A percentile compares a stretch with the other conserved stretches of the same genome.
These are phyloP conservation scores for Boletellus emodensis DNA, from an alignment of 768 basidiomycete genomes.

Conservation along the genomic window DNA sequence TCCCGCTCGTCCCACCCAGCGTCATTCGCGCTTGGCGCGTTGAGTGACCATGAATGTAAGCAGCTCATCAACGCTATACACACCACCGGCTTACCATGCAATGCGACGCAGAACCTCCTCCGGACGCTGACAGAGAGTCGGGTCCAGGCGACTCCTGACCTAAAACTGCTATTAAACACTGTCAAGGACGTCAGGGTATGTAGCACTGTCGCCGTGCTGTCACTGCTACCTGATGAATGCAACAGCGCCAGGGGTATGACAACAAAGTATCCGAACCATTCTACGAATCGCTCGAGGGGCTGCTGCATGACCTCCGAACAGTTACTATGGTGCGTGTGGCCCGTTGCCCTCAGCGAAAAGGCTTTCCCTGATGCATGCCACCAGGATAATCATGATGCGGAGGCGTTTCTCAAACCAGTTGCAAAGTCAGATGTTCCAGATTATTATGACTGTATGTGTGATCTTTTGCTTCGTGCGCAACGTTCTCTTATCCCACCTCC, in stretches of 20 bases:
- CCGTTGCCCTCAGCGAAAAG: slow-evolving; percentile 19
- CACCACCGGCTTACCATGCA: slow-evolving; percentile 1
- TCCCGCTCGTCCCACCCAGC: slow-evolving; percentile 32
- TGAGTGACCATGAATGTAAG: slow-evolving; percentile 25
- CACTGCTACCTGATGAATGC: slow-evolving; percentile 17
- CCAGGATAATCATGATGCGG: slow-evolving; percentile 84
- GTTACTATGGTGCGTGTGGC: slow-evolving; percentile 54
- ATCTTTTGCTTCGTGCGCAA: neutral
- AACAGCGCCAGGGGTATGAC: slow-evolving; percentile 50
- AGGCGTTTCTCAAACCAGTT: slow-evolving; percentile 92
- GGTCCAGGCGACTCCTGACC: slow-evolving; percentile 62
- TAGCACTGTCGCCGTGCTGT: slow-evolving; percentile 22
- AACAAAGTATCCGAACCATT: slow-evolving; percentile 80
- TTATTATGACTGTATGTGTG: slow-evolving; percentile 74
- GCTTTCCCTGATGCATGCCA: slow-evolving; percentile 24
- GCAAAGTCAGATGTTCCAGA: slow-evolving; percentile 87
- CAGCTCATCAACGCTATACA: neutral
- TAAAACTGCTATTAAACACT: slow-evolving; percentile 75
- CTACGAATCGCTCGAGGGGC: slow-evolving; percentile 89
- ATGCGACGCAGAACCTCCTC: slow-evolving; percentile 68
- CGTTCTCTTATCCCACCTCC: slow-evolving; percentile 2
- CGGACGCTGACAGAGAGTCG: slow-evolving; percentile 80
- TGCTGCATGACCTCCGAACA: slow-evolving; percentile 80
- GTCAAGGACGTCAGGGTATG: slow-evolving; percentile 88
- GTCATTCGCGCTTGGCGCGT: slow-evolving; percentile 31